These are phyloP conservation scores for Pyrus betulifolia DNA, from an alignment of 306 rosid species.

Conservation along the genomic window DNA sequence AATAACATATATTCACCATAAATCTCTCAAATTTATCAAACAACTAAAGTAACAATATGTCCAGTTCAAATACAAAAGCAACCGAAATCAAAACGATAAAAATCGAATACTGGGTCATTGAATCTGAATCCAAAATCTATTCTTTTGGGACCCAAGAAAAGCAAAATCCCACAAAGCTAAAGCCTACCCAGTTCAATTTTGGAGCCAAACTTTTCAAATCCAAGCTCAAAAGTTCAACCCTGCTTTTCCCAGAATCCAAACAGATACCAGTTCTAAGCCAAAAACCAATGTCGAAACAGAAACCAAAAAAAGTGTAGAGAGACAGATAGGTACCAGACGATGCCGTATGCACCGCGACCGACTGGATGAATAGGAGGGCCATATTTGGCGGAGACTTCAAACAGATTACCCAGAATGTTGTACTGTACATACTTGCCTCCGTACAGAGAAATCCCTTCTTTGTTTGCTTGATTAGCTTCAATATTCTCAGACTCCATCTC, in stretches of 20 bases:
- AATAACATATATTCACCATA: background rate
- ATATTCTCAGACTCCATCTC: constrained; percentile 28
- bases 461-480: constrained; percentile 16
- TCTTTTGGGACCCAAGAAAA: background rate
- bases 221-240: background rate
- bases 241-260: background rate
- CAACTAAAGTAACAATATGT: background rate
- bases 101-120: background rate
- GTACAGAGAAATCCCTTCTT: constrained; percentile 30
- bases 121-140: background rate
- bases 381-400: constrained; percentile 67
- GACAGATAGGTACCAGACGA: constrained; percentile 58
- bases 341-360: constrained; percentile 94
- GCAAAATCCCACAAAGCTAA: background rate
- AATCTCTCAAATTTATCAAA: background rate
- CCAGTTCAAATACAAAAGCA: background rate
- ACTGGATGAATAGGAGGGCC: constrained; percentile 80
- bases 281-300: background rate
- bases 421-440: constrained; percentile 55
- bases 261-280: background rate
- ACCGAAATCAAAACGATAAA: background rate
- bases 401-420: constrained; percentile 67
- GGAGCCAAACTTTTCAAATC: background rate
- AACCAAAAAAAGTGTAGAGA: background rate
- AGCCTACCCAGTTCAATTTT: background rate